Conservation (phyloP, 352 stramenopile genomes). For the Halophytophthora batemanensis region DNA sequence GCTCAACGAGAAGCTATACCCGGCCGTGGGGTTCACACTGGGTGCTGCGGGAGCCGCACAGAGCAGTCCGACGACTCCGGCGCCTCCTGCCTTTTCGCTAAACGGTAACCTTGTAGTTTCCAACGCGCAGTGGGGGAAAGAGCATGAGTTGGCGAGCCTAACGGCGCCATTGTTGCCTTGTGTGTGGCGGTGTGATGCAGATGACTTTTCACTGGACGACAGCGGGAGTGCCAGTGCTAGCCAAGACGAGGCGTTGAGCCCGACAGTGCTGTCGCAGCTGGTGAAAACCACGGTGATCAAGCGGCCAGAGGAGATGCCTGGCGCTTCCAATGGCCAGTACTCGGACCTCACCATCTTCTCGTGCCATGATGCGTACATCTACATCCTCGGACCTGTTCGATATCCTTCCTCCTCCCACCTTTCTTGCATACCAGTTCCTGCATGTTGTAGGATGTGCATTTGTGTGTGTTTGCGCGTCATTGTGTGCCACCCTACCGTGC, state of each 20-base stretch:
- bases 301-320: slow-evolving; percentile 56
- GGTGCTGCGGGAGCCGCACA: slow-evolving; percentile 12
- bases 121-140: neutral
- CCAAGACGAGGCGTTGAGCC: slow-evolving; percentile 24
- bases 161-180: slow-evolving; percentile 7
- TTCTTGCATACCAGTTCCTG: neutral
- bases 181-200: slow-evolving; percentile 16
- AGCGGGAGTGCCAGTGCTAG: slow-evolving; percentile 9
- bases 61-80: slow-evolving; percentile 18
- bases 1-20: slow-evolving; percentile 81
- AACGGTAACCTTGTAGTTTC: slow-evolving; percentile 23
- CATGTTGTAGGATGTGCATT: slow-evolving; percentile 2
- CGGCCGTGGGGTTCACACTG: slow-evolving; percentile 67
- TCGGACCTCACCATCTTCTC: slow-evolving; percentile 86
- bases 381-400: slow-evolving; percentile 93
- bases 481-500: slow-evolving; percentile 1
- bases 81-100: slow-evolving; percentile 27
- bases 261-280: slow-evolving; percentile 58
- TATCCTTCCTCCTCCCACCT: slow-evolving; percentile 47
- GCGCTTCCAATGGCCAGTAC: slow-evolving; percentile 27
- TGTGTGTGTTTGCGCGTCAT: slow-evolving; percentile 1
- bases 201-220: slow-evolving; percentile 43
- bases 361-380: slow-evolving; percentile 94
- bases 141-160: neutral
- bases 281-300: slow-evolving; percentile 83